A percentile compares a stretch with the other conserved stretches of the same genome.
Evolutionary conservation across 441 rosid species (phyloP).

Genomic region (Capsella rubella): DNA sequence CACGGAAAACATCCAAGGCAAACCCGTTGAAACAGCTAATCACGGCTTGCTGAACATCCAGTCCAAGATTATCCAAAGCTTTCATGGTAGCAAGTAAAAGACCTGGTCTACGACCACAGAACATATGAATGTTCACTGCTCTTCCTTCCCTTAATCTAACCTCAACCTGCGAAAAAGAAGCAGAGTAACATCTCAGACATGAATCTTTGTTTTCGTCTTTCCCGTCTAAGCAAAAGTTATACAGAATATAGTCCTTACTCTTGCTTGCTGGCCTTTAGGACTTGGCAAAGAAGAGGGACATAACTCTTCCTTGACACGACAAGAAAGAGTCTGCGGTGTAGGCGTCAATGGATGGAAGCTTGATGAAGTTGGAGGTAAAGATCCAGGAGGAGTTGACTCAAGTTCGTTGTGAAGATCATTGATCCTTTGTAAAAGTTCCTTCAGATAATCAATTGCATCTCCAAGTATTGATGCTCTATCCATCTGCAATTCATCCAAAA

Average conservation of each 20-base stretch:
- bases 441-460: conserved; percentile 72
- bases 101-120: conserved; percentile 74
- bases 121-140: conserved; percentile 81
- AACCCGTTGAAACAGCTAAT: conserved; percentile 77
- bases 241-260: conserved; percentile 45
- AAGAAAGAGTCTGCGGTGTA: conserved; percentile 61
- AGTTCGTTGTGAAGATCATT: conserved; percentile 69
- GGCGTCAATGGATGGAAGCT: conserved; percentile 71
- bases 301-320: conserved; percentile 63
- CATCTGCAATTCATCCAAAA: conserved; percentile 53
- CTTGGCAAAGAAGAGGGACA: conserved; percentile 59
- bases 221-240: background rate
- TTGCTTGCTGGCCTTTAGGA: conserved; percentile 63
- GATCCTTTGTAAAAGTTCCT: conserved; percentile 72
- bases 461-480: conserved; percentile 80
- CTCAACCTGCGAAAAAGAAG: conserved; percentile 56
- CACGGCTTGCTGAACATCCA: conserved; percentile 76
- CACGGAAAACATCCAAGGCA: conserved; percentile 74
- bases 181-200: background rate
- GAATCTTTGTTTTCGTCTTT: background rate
- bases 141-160: conserved; percentile 73
- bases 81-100: conserved; percentile 69
- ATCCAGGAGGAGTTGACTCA: conserved; percentile 62
- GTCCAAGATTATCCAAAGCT: conserved; percentile 77
- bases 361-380: conserved; percentile 56